Evolutionary conservation across 805 yeast genomes (phyloP), one percentile per base, ranked within the genome.

Genomic region (Groenewaldozyma salmanticensis): DNA sequence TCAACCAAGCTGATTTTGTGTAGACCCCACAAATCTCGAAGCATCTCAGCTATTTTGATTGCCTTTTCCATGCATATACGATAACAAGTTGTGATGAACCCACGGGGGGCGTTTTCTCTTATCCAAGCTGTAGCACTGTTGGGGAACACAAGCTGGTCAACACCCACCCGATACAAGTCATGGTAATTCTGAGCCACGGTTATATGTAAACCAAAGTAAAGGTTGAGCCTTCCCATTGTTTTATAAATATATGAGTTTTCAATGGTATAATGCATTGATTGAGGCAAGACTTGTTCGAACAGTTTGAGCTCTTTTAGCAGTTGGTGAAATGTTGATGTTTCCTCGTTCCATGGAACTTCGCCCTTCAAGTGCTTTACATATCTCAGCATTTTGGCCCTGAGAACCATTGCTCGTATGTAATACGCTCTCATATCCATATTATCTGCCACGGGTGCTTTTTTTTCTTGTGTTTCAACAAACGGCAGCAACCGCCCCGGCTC

Each of bases 371-470:
- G 33, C 29, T 45, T 43, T 3, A 38, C 44, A 21, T 33, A 45
- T 20, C 39, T 22, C 27, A 45, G 29, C 19, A 40, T 35, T 16
- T 42, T 35, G 16, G 46, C 27, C 17, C 48, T 16, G 15, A 43
- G 5, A n/a, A 31, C 37, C 44, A 45, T 36, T 11, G 37, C 36
- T 17, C 48, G 43, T n/a, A 45, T 45, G 19, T 45, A 45, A 24
- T 33, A 45, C n/a, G 44, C 48, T 33, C 46, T 21, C 41, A 45
- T 31, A 27, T 43, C 48, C 11, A 45, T 31, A 29, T 40, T 38
- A 21, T 39, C 24, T n/a, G 4, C 21, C 15, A 15, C 35, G 19
- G 43, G 38, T 4, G 29, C 39, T n/a, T 32, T 22, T 5, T 18
- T 11, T n/a, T n/a, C n/a, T n/a, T n/a, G n/a, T 3, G 15, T 39